Evolutionary conservation across 768 basidiomycete species (phyloP).

Genomic region (Agaricus sinodeliciosus): DNA sequence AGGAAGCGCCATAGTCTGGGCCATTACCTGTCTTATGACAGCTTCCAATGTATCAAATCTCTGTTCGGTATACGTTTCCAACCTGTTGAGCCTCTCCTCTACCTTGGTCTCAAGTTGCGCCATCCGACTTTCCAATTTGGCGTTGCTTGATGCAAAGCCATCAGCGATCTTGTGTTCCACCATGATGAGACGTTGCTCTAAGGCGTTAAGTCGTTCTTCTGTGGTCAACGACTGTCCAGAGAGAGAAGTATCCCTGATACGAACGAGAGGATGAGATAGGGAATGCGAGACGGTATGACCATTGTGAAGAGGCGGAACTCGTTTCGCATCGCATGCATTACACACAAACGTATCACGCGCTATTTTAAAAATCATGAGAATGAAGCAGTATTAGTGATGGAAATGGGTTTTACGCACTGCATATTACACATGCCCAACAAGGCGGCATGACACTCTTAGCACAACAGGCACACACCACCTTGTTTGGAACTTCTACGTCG

Average conservation of each 20-base stretch:
- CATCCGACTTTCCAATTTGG: slow-evolving; percentile 20
- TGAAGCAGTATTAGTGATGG: background rate
- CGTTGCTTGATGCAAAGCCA: slow-evolving; percentile 18
- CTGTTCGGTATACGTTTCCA: slow-evolving; percentile 19
- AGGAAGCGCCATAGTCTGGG: slow-evolving; percentile 23
- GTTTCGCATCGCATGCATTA: slow-evolving; percentile 20
- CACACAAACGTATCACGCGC: slow-evolving; percentile 25
- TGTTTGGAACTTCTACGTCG: background rate
- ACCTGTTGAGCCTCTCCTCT: slow-evolving; percentile 17
- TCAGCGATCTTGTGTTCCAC: slow-evolving; percentile 23
- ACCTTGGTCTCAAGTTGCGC: slow-evolving; percentile 18
- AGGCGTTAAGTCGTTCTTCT: slow-evolving; percentile 19
- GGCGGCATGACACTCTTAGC: slow-evolving; percentile 14
- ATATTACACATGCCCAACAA: slow-evolving; percentile 19
- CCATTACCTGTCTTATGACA: slow-evolving; percentile 20
- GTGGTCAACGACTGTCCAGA: slow-evolving; percentile 14
- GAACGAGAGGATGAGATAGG: slow-evolving; percentile 22
- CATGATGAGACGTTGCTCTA: slow-evolving; percentile 23
- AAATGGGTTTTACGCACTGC: slow-evolving; percentile 12
- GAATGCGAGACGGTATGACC: slow-evolving; percentile 15
- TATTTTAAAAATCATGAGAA: background rate
- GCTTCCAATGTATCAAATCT: slow-evolving; percentile 20
- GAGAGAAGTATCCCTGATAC: slow-evolving; percentile 18
- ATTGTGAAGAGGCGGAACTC: slow-evolving; percentile 5
- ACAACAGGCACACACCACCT: slow-evolving; percentile 16